Base-by-base conservation (phyloP, 2,329 filamentous ascomycete genomes). In the Hymenoscyphus albidus region DNA sequence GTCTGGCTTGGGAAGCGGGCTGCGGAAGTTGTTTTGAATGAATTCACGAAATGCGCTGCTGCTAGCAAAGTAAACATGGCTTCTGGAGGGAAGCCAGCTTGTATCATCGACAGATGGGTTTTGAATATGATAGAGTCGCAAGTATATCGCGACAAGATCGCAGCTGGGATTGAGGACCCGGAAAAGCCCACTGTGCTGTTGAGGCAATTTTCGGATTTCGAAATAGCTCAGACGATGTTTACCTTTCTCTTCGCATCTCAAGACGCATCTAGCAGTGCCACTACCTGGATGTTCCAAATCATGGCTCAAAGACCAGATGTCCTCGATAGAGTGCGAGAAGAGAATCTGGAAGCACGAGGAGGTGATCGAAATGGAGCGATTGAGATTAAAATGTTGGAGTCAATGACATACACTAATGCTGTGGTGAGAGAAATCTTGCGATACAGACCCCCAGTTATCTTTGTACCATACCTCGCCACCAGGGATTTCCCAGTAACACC, bases 221-320 rank as follows among this genome's bases (percentile, higher is more conserved):
- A 84, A 65, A 83, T 84, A 16, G 76, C 75, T 0, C 75, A 82
- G 67, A 83, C 82, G 0, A 72, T 84, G 31, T 84, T 84, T 63
- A 83, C 81, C 0, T 84, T 84, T 68, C 74, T 84, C n/a, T 84
- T 84, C 58, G 82, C 82, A 0, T 82, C 82, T 0, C 82, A 84
- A 64, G 82, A 84, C 67, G 82, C 82, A 0, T 82, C 80, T 0
- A 83, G 80, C 71, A 83, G 81, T 63, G 77, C 82, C 10, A 83
- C 81, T 0, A 83, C 79, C 0, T 84, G 80, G 81, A 69, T 83
- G 0, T 84, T 84, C 71, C 82, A 84, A 65, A 85, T 92, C 74
- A 88, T 92, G 81, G 93, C 95, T 58, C 92, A 98, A 80, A 89
- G 93, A 69, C 94, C 94, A 16, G 94, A 98, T 65, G 83, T 96